Percentiles rank a stretch among this genome's conserved stretches.
Conservation (phyloP, 2,329 filamentous ascomycete genomes). For the Trichoderma guizhouense region DNA sequence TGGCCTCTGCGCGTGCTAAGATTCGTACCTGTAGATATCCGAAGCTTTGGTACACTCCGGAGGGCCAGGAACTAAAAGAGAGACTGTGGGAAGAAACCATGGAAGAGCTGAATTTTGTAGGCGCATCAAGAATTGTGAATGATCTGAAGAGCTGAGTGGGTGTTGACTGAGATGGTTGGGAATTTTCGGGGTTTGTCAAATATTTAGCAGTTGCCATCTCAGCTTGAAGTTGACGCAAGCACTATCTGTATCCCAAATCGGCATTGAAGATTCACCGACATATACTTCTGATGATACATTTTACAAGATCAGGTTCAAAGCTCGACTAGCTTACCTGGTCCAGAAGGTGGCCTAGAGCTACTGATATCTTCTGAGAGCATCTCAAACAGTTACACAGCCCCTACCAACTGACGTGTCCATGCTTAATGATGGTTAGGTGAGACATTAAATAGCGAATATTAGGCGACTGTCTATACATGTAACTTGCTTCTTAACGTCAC, state of each 20-base stretch:
- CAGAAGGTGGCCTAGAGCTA: fast-evolving
- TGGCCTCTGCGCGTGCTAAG: background rate
- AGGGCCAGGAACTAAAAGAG: background rate
- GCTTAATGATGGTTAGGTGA: background rate
- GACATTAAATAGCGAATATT: background rate
- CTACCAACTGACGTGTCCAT: background rate
- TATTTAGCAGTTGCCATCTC: background rate
- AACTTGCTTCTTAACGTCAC: background rate
- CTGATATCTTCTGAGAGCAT: background rate
- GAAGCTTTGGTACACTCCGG: background rate
- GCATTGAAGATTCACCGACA: background rate
- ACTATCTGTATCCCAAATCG: background rate
- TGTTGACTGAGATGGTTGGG: background rate
- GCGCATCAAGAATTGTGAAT: background rate
- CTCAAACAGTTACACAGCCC: background rate
- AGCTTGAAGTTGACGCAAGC: background rate
- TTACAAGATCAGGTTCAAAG: background rate
- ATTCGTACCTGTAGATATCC: background rate
- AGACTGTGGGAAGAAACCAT: background rate
- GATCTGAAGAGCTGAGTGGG: background rate
- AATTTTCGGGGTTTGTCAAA: background rate
- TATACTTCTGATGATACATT: background rate
- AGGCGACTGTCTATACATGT: no score
- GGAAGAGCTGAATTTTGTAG: background rate
- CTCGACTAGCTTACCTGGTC: background rate